Base-by-base conservation (phyloP, 2,329 filamentous ascomycete species). In the Calonectria fujianensis region DNA sequence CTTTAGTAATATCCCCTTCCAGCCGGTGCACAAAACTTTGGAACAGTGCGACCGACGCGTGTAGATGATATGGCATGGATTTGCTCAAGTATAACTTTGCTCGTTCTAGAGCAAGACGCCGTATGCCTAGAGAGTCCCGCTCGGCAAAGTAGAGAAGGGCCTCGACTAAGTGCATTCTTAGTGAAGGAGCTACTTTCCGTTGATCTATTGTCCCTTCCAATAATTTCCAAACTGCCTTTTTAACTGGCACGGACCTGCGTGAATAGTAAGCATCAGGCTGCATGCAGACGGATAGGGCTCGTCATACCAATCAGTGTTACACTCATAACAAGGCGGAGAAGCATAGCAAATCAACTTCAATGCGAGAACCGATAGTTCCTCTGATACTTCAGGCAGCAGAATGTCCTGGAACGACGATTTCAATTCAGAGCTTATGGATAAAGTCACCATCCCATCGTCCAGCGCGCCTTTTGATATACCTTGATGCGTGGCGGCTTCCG, bases 251-350 rank as follows among this genome's bases (percentile, higher is more conserved):
- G 1, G 81, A 74, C 82, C 82, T 83, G 32, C 10, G 18, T 37
- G 1, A 13, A 29, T 13, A 6, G 57, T 63, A 20, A 64, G 35
- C 50, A 2, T 6, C 20, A 48, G n/a, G 20, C 45, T 24, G 45
- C 45, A 24, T 48, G n/a, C 9, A 18, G 18, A 10, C 3, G 9
- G 20, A n/a, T 48, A 41, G 35, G 29, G 41, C 14, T 48, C 10
- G 13, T n/a, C 71, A n/a, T 80, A 83, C 83, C 83, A 85, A 18
- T 77, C 74, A 2, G 76, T 76, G n/a, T 83, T 83, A 6, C 83
- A 83, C 54, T 84, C 83, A n/a, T 81, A 84, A 45, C 81, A 83
- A 8, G 81, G 83, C 2, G 83, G 83, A n/a, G 80, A 82, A 2
- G 77, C 75, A 54, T 82, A 84, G 27, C 82, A 84, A 0, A 85